Conservation (phyloP, 106 monocot species). For the Acorus gramineus region DNA sequence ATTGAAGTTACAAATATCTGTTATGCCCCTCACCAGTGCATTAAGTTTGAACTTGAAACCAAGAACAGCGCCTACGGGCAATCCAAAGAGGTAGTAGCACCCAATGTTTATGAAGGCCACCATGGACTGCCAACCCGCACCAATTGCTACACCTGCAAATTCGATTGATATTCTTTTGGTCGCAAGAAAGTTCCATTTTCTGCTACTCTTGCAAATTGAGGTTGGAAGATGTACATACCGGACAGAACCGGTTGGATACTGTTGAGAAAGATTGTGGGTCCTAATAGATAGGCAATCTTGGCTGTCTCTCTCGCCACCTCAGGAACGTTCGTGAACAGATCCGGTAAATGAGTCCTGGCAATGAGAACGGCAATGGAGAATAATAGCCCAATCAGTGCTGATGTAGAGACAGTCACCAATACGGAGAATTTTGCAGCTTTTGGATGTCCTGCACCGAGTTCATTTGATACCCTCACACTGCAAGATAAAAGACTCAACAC, state of each 20-base stretch:
- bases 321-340: slow-evolving; percentile 49
- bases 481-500: neutral
- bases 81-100: slow-evolving; percentile 67
- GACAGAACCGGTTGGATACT: slow-evolving; percentile 82
- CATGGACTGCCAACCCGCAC: slow-evolving; percentile 69
- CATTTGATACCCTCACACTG: slow-evolving; percentile 77
- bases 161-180: too few relatives aligned
- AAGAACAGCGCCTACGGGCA: slow-evolving; percentile 62
- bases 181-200: too few relatives aligned
- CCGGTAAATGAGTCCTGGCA: slow-evolving; percentile 29
- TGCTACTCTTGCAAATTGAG: slow-evolving; percentile 33
- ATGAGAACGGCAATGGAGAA: slow-evolving; percentile 24
- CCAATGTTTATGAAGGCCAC: slow-evolving; percentile 66
- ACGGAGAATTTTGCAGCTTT: slow-evolving; percentile 59
- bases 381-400: slow-evolving; percentile 32
- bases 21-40: slow-evolving; percentile 28
- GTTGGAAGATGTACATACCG: slow-evolving; percentile 20
- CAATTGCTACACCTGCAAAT: slow-evolving; percentile 65
- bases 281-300: slow-evolving; percentile 60
- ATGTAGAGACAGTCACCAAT: slow-evolving; percentile 31
- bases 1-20: neutral
- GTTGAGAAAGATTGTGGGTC: slow-evolving; percentile 50
- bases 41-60: slow-evolving; percentile 69
- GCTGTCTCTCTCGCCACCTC: slow-evolving; percentile 53
- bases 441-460: slow-evolving; percentile 56